Evolutionary conservation across 176 grass and related monocot genomes (phyloP), one percentile per base, ranked within the genome.

Genomic region (Neostapfia colusana): DNA sequence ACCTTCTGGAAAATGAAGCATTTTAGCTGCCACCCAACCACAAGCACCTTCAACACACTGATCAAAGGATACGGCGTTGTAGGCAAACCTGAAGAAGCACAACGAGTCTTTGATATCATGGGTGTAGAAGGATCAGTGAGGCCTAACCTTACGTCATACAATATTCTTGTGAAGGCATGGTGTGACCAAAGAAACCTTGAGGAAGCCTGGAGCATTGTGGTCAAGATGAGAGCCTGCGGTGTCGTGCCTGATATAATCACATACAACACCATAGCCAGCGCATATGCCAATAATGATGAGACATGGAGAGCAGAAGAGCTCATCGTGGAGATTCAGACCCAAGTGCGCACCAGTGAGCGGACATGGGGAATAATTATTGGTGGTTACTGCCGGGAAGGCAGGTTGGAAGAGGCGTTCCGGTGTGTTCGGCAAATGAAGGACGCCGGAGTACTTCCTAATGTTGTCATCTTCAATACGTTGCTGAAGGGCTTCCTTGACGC

Each of bases 121-220:
- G 77, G 36, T 5, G 70, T 42, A 10, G 84, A 80, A 63, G 79
- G 6, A 34, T 63, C 63, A 45, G 63, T 84, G 7, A 84, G 59
- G 35, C 89, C 91, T 37, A 91, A 75, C 80, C 85, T 89, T 65
- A 91, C 83, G 27, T 94, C 91, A 58, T 94, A 88, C 84, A 98
- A 98, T 74, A 94, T 91, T 58, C 87, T 94, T n/a, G 89, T 98
- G 15, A 98, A 94, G 81, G 91, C 85, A 51, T 98, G 95, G 95
- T 98, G 95, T 67, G 91, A 98, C 80, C 53, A 66, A 5, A 41
- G 88, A 83, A 92, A 84, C 43, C 60, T 98, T 57, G 79, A 75
- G 61, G 80, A 88, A 83, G 95, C 91, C 40, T 98, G 91, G 91
- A 64, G 81, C 37, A 60, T 86, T 3, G 45, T 92, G 61, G 23